Evolutionary conservation across 441 rosid species (phyloP).

Genomic region (Eutrema salsugineum): DNA sequence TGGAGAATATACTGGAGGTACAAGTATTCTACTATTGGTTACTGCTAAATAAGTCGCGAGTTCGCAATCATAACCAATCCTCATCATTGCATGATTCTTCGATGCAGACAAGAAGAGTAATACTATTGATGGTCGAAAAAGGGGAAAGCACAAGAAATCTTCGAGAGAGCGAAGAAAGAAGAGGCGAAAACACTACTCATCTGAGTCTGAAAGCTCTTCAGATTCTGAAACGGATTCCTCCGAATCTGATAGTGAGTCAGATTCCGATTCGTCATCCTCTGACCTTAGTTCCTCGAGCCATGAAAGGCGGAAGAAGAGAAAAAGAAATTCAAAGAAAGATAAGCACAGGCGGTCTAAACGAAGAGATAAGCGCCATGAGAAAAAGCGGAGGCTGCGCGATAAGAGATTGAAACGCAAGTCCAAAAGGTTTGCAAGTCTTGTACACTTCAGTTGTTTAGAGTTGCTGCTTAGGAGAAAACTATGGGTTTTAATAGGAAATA

Average conservation of each 20-base stretch:
- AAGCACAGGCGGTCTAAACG: conserved; percentile 65
- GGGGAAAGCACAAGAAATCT: conserved; percentile 68
- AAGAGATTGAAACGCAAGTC: conserved; percentile 72
- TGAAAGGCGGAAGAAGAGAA: conserved; percentile 75
- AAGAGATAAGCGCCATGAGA: conserved; percentile 74
- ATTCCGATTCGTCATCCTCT: conserved; percentile 59
- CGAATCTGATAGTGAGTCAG: conserved; percentile 63
- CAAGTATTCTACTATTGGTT: not conserved
- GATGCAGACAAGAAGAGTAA: conserved; percentile 41
- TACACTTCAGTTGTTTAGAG: not conserved
- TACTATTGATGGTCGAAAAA: conserved; percentile 43
- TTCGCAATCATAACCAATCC: not conserved
- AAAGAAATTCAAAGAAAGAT: conserved; percentile 70
- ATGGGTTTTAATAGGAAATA: not conserved
- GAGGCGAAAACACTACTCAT: conserved; percentile 65
- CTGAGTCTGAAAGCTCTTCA: conserved; percentile 69
- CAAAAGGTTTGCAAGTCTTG: conserved; percentile 53
- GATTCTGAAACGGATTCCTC: conserved; percentile 60
- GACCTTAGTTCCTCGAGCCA: conserved; percentile 83
- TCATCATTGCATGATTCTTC: conserved; percentile 3
- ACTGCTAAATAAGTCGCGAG: not conserved
- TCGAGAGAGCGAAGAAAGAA: conserved; percentile 70
- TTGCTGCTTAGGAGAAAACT: not conserved
- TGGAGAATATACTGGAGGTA: conserved; percentile 82
- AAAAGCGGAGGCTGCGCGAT: conserved; percentile 63